A percentile compares a stretch with the other conserved stretches of the same genome.
Evolutionary conservation across 768 basidiomycete species (phyloP).

Genomic region (Hypholoma sublateritium): DNA sequence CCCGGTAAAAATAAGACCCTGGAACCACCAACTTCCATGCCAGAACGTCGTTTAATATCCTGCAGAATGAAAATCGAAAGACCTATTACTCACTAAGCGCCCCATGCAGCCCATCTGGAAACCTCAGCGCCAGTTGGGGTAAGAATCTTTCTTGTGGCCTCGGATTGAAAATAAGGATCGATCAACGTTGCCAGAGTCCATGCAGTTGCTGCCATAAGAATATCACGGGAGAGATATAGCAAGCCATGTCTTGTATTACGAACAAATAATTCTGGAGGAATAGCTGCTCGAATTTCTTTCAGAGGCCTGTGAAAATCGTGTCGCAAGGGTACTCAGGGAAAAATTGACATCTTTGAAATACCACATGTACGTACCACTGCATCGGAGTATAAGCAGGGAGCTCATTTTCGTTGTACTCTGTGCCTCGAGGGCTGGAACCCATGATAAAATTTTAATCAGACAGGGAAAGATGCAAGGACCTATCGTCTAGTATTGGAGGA

Average conservation of each 20-base stretch:
- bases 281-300: conserved; percentile 49
- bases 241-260: conserved; percentile 41
- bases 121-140: conserved; percentile 36
- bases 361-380: conserved; percentile 37
- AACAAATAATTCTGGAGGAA: conserved; percentile 45
- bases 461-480: conserved; percentile 2
- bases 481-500: background rate
- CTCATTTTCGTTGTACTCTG: conserved; percentile 36
- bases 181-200: conserved; percentile 44
- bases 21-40: conserved; percentile 55
- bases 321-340: background rate
- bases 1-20: conserved; percentile 57
- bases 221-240: conserved; percentile 43
- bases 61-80: background rate
- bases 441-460: conserved; percentile 17
- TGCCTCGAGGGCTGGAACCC: conserved; percentile 16
- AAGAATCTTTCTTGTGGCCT: conserved; percentile 20
- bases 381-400: conserved; percentile 46
- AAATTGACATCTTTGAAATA: background rate
- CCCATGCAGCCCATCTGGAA: conserved; percentile 44
- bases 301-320: conserved; percentile 35
- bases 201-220: conserved; percentile 39
- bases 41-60: background rate
- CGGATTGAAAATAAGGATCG: conserved; percentile 39
- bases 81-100: conserved; percentile 39